Percentiles rank a stretch among this genome's conserved stretches.
These are phyloP conservation scores for Arxiozyma telluris DNA, from an alignment of 1,139 yeast species.

Conservation along the genomic window DNA sequence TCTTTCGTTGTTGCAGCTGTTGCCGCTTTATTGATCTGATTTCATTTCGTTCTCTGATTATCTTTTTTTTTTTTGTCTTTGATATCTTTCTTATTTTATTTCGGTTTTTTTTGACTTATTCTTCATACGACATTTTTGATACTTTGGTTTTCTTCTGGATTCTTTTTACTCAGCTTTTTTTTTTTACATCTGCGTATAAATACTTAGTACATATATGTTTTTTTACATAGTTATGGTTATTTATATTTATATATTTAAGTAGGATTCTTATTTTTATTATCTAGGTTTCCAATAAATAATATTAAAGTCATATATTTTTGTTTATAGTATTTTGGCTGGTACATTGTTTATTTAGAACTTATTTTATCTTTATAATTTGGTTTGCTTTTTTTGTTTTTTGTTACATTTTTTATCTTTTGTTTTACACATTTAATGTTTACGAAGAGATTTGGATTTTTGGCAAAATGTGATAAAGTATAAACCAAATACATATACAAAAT, in stretches of 20 bases:
- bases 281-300: background rate
- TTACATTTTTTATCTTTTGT: too few relatives aligned
- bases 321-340: too few relatives aligned
- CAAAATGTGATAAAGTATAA: too few relatives aligned
- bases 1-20: constrained; percentile 30
- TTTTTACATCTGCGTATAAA: background rate
- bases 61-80: constrained; percentile 1
- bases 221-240: background rate
- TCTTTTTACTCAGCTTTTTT: background rate
- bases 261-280: background rate
- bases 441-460: background rate
- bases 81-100: constrained; percentile 1
- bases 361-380: too few relatives aligned
- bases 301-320: too few relatives aligned
- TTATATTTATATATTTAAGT: too few relatives aligned
- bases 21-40: constrained; percentile 26
- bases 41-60: background rate
- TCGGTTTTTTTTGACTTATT: background rate
- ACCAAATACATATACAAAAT: too few relatives aligned
- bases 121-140: background rate
- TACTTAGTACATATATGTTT: background rate
- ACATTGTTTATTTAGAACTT: too few relatives aligned
- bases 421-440: background rate
- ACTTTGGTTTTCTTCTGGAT: background rate
- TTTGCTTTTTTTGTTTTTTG: too few relatives aligned